Evolutionary conservation across 805 yeast species (phyloP), one percentile per base, ranked within the genome.

Genomic region (Blastobotrys terrestris): DNA sequence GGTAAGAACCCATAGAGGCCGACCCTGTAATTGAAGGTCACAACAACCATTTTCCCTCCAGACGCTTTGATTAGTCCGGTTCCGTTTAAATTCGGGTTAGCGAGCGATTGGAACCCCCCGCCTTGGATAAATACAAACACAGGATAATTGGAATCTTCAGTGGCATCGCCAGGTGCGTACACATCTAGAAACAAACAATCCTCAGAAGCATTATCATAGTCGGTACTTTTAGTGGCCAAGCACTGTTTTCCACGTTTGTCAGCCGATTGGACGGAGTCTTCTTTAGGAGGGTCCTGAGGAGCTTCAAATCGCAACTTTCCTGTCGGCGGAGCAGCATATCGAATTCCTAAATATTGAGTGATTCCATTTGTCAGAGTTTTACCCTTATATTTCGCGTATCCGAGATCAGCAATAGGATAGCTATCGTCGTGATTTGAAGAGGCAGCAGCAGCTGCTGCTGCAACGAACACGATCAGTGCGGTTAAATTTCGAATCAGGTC

Each of bases 61-160:
- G 51, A 15, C 35, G 11, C n/a, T 31, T 50, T 19, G 5, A 64
- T 61, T 1, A 63, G 55, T 2, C 46, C 39, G n/a, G 62, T 39
- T 20, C 67, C 67, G 43, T 61, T 55, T 47, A 59, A 58, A 5
- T 57, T 53, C 2, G 63, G 59, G 43, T 60, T 64, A n/a, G 62
- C 53, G 22, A 73, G 72, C 19, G 58, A 59, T 2, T 50, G 18
- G 49, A 64, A 68, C 1, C 71, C 66, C 35, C 75, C 74, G 13
- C 74, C 75, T 51, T 69, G 70, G 40, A 71, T 61, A 67, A 70
- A 69, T n/a, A 63, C 56, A 43, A 60, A 59, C 8, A 67, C 69
- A 1, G 70, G 68, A 31, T 47, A 22, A 13, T 31, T 47, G 31
- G 35, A 31, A 35, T 39, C 39, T 11, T 18, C 43, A 14, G 26